Evolutionary conservation across 2,329 filamentous ascomycete genomes (phyloP), one percentile per base, ranked within the genome.

Genomic region (Stenocarpella maydis): DNA sequence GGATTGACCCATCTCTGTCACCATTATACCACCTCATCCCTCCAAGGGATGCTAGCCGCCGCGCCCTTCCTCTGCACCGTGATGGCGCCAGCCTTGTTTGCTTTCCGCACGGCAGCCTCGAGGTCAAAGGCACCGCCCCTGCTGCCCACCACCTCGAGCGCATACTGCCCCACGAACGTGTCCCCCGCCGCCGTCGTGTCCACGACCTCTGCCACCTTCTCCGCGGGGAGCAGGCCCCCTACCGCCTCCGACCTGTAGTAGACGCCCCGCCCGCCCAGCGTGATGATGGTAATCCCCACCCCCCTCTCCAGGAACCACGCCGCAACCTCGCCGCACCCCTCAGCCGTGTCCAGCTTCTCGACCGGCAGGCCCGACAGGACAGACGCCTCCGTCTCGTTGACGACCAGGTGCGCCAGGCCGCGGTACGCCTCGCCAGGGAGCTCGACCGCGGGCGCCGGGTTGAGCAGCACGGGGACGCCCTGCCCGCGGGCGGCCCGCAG

Each of bases 171-270:
- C 6, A 97, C 93, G 81, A 98, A 98, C 0, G 95, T 98, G 79
- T 98, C 95, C 0, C 95, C 95, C 6, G 96, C 96, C 1, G 92
- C 95, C 9, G 95, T 98, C 1, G 95, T 98, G 79, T 98, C 95
- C 5, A 98, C 89, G 1, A 98, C 95, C 63, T 67, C 70, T 24
- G 79, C 81, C 4, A 93, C 91, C 79, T 92, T 91, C 71, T 88
- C 85, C 0, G 92, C 93, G 2, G 82, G 78, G 5, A 94, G 80
- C 72, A 89, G 76, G 1, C 82, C 85, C 65, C 82, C 82, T 52
- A 74, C 75, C 3, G 71, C 74, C 52, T 19, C 80, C 24, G 84
- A 87, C 67, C 85, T 82, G 77, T 87, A 93, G 78, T 89, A 94
- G 34, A 91, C 91, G n/a, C 94, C 94, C 70, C 92, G 88, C 0